Percentiles rank a stretch among this genome's conserved stretches.
Evolutionary conservation across 2,329 filamentous ascomycete genomes (phyloP).

Genomic region (Alternaria solani): DNA sequence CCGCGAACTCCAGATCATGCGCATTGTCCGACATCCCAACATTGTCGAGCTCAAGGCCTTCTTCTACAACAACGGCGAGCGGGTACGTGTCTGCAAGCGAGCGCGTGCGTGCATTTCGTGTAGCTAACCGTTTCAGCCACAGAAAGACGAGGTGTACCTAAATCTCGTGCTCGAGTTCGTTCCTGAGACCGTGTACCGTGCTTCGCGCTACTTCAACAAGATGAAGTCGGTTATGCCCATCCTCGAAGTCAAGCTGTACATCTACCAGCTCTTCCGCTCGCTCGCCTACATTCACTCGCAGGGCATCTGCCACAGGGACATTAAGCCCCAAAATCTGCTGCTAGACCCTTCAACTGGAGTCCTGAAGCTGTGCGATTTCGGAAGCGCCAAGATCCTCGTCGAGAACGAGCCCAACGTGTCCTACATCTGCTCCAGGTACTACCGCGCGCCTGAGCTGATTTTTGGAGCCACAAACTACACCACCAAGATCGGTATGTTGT

Average conservation of each 20-base stretch:
- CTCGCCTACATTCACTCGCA: conserved; percentile 99
- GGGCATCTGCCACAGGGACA: conserved; percentile 98
- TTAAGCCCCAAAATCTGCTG: conserved; percentile 97
- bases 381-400: conserved; percentile 96
- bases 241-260: conserved; percentile 98
- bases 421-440: conserved; percentile 99
- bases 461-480: conserved; percentile 99
- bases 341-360: conserved; percentile 91
- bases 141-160: conserved; percentile 94
- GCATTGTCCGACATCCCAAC: conserved; percentile 97
- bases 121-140: conserved; percentile 45
- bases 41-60: conserved; percentile 99
- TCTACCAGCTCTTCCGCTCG: conserved; percentile 98
- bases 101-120: conserved; percentile 22
- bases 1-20: conserved; percentile 98
- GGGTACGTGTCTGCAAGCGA: conserved; percentile 67
- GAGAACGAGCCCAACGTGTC: conserved; percentile 99
- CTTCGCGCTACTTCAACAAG: conserved; percentile 99
- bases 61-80: conserved; percentile 98
- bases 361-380: conserved; percentile 97
- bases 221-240: conserved; percentile 99
- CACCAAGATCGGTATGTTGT: conserved; percentile 91
- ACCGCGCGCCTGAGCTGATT: conserved; percentile 96
- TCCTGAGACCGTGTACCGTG: conserved; percentile 96
- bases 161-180: conserved; percentile 98